Conservation (phyloP, 2,329 filamentous ascomycete species). For the Alternaria rosae region DNA sequence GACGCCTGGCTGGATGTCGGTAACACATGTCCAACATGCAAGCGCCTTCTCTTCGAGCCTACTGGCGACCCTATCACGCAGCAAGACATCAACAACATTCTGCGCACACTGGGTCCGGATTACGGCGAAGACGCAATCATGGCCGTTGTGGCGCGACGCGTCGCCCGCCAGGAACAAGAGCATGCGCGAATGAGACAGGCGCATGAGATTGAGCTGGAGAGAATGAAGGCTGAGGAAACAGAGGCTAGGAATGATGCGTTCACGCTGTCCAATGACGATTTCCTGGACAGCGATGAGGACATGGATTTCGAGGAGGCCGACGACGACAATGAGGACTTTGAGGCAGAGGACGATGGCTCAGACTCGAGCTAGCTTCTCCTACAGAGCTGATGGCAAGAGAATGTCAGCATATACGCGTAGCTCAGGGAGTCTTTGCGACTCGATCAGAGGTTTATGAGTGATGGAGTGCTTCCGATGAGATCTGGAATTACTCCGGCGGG, state of each 20-base stretch:
- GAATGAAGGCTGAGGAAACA: conserved; percentile 4
- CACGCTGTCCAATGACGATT: conserved; percentile 2
- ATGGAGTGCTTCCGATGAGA: not conserved
- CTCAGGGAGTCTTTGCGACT: not conserved
- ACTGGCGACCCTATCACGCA: conserved; percentile 14
- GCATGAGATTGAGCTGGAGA: conserved; percentile 11
- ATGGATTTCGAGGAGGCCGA: conserved; percentile 5
- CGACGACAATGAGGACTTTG: conserved; percentile 2
- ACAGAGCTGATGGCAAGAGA: not conserved
- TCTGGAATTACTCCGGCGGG: not conserved
- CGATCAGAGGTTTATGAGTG: not conserved
- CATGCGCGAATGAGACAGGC: not conserved
- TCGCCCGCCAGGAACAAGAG: conserved; percentile 9
- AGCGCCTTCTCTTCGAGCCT: conserved; percentile 22
- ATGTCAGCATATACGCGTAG: not conserved
- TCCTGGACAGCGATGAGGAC: conserved; percentile 17
- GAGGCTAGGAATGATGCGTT: not conserved
- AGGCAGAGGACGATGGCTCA: not conserved
- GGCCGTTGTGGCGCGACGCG: conserved; percentile 10
- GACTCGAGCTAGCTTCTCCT: not conserved
- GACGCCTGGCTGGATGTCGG: conserved; percentile 25
- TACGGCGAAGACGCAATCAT: conserved; percentile 4
- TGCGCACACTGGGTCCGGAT: not conserved
- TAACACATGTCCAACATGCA: conserved; percentile 30
- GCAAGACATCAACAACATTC: conserved; percentile 7